These are phyloP conservation scores for Priceomyces medius DNA, from an alignment of 805 yeast genomes.

Conservation along the genomic window DNA sequence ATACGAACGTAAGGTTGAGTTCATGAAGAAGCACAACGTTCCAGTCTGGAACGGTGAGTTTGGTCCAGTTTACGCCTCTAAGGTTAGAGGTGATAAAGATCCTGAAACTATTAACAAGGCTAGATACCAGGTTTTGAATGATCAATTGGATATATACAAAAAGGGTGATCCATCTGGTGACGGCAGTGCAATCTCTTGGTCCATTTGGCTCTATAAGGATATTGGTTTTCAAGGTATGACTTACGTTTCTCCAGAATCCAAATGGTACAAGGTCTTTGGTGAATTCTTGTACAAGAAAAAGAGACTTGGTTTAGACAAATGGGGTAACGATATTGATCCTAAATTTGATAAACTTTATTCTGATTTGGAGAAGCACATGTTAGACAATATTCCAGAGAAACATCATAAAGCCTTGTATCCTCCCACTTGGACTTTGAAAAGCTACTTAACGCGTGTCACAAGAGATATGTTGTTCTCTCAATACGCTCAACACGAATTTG, in stretches of 20 bases:
- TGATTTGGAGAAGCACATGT: slow-evolving; percentile 36
- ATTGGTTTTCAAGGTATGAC: slow-evolving; percentile 53
- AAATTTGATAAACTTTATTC: slow-evolving; percentile 36
- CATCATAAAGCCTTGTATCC: slow-evolving; percentile 43
- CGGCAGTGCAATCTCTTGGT: slow-evolving; percentile 46
- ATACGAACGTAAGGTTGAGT: slow-evolving; percentile 45
- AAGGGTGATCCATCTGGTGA: slow-evolving; percentile 51
- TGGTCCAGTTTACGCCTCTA: slow-evolving; percentile 50
- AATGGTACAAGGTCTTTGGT: slow-evolving; percentile 43
- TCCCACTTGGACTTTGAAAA: slow-evolving; percentile 34
- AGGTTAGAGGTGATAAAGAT: slow-evolving; percentile 41
- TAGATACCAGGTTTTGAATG: slow-evolving; percentile 44
- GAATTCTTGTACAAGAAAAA: slow-evolving; percentile 44
- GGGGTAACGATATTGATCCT: slow-evolving; percentile 50
- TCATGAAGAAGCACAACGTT: slow-evolving; percentile 37
- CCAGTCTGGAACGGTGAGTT: slow-evolving; percentile 58
- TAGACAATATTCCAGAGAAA: slow-evolving; percentile 40
- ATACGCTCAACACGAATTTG: slow-evolving; percentile 45
- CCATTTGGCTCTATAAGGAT: slow-evolving; percentile 55
- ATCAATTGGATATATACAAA: slow-evolving; percentile 45
- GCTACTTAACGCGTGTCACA: slow-evolving; percentile 38
- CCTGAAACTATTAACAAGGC: slow-evolving; percentile 36
- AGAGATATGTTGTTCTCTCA: slow-evolving; percentile 46
- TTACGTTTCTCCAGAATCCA: slow-evolving; percentile 44
- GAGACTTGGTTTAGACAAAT: slow-evolving; percentile 45